phyloP scores from a whole-genome alignment of 75 land plant genomes.

The Pinus taeda region DNA sequence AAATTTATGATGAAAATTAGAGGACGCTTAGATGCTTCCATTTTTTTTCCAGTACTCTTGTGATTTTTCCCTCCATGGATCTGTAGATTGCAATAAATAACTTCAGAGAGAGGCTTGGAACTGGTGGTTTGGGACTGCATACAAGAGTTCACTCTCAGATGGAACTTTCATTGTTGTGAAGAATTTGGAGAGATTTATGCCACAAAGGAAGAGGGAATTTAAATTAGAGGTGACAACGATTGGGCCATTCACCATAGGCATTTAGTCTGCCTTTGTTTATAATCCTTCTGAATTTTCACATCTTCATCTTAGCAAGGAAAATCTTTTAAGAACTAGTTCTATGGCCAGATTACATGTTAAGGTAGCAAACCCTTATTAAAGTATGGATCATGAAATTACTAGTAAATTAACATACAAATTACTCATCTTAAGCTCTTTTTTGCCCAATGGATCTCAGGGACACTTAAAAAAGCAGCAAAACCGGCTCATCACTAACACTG shows the following conservation, averaged over 20 bases:
- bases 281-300: not conserved
- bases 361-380: not conserved
- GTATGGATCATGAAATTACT: not conserved
- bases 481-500: too few species aligned
- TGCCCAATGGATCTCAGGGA: slow-evolving; percentile 25
- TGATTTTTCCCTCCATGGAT: slow-evolving; percentile 37
- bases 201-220: slow-evolving; percentile 84
- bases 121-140: slow-evolving; percentile 52
- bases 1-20: slow-evolving; percentile 20
- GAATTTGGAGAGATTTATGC: slow-evolving; percentile 43
- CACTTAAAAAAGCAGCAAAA: too few species aligned
- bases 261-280: slow-evolving; percentile 37
- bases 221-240: slow-evolving; percentile 74
- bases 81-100: slow-evolving; percentile 35
- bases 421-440: slow-evolving; percentile 14
- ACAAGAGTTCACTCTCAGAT: slow-evolving; percentile 45
- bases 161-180: slow-evolving; percentile 50
- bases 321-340: not conserved
- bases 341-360: not conserved
- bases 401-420: not conserved
- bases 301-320: not conserved
- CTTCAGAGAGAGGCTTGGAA: slow-evolving; percentile 42
- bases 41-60: slow-evolving; percentile 27
- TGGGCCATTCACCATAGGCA: slow-evolving; percentile 81
- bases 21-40: slow-evolving; percentile 16